These are phyloP conservation scores for Cytospora schulzeri DNA, from an alignment of 2,329 filamentous ascomycete species.

Conservation along the genomic window DNA sequence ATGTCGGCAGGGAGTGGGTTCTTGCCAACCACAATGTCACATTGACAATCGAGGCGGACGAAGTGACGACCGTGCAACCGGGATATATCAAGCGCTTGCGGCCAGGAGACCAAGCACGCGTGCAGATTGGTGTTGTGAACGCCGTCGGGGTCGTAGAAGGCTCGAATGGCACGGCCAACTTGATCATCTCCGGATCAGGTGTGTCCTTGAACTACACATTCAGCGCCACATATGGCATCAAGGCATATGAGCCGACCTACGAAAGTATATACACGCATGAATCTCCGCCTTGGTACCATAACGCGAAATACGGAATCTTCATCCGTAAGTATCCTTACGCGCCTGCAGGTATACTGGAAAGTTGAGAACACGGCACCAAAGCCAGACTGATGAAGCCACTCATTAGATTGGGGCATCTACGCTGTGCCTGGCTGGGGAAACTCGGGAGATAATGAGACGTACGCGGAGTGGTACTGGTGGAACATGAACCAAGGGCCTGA, in stretches of 20 bases:
- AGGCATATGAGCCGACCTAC: conserved; percentile 21
- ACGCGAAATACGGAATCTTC: conserved; percentile 61
- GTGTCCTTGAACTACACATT: conserved; percentile 20
- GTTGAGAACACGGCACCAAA: background rate
- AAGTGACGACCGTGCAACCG: conserved; percentile 22
- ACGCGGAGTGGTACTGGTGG: conserved; percentile 41
- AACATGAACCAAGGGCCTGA: conserved; percentile 25
- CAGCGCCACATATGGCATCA: conserved; percentile 25
- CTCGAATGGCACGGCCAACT: conserved; percentile 16
- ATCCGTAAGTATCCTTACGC: conserved; percentile 41
- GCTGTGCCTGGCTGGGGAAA: conserved; percentile 59
- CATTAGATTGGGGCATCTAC: conserved; percentile 54
- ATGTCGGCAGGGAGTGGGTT: conserved; percentile 23
- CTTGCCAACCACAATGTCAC: conserved; percentile 24
- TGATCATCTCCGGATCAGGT: conserved; percentile 19
- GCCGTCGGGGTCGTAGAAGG: conserved; percentile 17
- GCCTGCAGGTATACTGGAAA: background rate
- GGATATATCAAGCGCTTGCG: conserved; percentile 25
- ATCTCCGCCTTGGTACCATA: conserved; percentile 56
- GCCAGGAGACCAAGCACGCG: conserved; percentile 25
- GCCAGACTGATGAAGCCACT: background rate
- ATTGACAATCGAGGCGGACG: conserved; percentile 21
- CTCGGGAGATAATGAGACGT: conserved; percentile 42
- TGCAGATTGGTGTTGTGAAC: conserved; percentile 24
- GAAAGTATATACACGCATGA: conserved; percentile 43